Percentiles rank a stretch among this genome's conserved stretches.
Conservation (phyloP, 2,329 filamentous ascomycete species). For the Sclerotinia glacialis region DNA sequence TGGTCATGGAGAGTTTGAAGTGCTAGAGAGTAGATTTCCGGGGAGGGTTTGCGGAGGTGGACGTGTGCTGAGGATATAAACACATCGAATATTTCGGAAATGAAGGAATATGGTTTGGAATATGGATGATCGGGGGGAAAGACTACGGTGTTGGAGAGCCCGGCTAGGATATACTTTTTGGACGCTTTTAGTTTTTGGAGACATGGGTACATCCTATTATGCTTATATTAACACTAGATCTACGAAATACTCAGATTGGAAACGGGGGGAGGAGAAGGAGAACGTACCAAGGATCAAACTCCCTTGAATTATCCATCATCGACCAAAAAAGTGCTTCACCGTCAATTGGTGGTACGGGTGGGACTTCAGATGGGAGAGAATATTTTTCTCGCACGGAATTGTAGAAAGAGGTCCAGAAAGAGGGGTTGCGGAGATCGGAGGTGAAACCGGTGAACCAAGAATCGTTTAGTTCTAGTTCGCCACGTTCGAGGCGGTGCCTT, state of each 20-base stretch:
- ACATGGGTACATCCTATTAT: conserved; percentile 74
- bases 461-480: conserved; percentile 71
- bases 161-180: conserved; percentile 69
- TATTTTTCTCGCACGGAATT: conserved; percentile 40
- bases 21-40: conserved; percentile 74
- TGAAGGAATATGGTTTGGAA: conserved; percentile 25
- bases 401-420: conserved; percentile 69
- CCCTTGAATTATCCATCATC: conserved; percentile 76
- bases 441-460: conserved; percentile 76
- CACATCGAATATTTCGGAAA: conserved; percentile 73
- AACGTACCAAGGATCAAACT: conserved; percentile 62
- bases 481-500: conserved; percentile 74
- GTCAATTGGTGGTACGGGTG: conserved; percentile 70
- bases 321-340: conserved; percentile 79
- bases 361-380: conserved; percentile 45
- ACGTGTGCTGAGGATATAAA: conserved; percentile 86
- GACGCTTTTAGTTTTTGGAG: conserved; percentile 64
- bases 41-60: conserved; percentile 83
- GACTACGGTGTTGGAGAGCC: conserved; percentile 84
- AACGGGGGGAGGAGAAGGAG: too few species aligned
- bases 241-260: neutral
- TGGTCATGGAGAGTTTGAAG: neutral
- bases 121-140: conserved; percentile 75
- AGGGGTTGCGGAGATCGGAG: conserved; percentile 63
- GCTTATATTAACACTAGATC: neutral